Base-by-base conservation (phyloP, 441 rosid species). In the Bruguiera hainesii region DNA sequence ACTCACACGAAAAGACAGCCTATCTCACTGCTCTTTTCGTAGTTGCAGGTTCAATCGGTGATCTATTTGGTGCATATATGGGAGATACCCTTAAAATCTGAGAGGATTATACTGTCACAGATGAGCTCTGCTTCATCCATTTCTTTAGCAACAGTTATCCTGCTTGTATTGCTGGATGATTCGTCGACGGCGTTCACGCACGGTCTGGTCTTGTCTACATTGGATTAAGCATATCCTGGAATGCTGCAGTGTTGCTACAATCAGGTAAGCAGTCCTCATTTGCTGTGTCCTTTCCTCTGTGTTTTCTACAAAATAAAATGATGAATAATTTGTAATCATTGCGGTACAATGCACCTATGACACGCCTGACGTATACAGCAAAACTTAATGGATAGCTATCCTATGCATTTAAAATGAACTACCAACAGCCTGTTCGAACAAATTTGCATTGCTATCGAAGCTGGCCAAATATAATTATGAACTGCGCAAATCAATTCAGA, bases 151-250 rank as follows among this genome's bases (percentile, higher is more conserved):
- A 91, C 96, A 7, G 56, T 91, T 67, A 71, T 91, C 69, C 83
- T 91, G 55, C 67, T 86, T 73, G 81, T 67, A 39, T 73, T 91
- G 72, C 94, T 89, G 35, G 81, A 76, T 73, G 85, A 89, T 81
- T 87, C 89, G 7, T 81, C 94, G 18, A 77, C 91, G 1, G 84
- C 73, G 0, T 78, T 85, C 71, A 55, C 65, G 39, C 87, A 83
- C 28, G 96, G 89, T 61, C 56, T 87, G 37, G 80, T 85, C 60
- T 71, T 89, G 31, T 68, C 80, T 61, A 63, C 76, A 81, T 86
- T 96, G 96, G 92, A 19, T 64, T 91, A 6, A 82, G 61, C 70
- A 79, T 79, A 25, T 81, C 94, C 19, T 89, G 96, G 97, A 91
- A 87, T 58, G 83, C 65, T 74, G 52, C 94, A 18, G 97, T 74